Base-by-base conservation (phyloP, 208 protist species). In the Porcisia deanei region DNA sequence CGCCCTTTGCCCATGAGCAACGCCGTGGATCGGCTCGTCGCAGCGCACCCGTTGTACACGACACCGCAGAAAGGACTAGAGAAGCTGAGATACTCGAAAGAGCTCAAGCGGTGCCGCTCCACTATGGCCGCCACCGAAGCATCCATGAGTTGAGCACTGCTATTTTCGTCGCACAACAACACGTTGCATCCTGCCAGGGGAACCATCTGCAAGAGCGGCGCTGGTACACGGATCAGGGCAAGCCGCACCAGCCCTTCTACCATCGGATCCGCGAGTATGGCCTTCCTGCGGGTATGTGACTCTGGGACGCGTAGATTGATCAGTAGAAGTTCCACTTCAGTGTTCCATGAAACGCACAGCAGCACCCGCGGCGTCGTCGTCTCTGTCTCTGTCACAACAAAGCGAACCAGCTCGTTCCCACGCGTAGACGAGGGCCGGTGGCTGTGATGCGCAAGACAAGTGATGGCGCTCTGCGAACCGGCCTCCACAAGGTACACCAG, bases 261-360 rank as follows among this genome's bases (percentile, higher is more conserved):
- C n/a, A 68, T 41, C 34, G 66, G 66, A 37, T 73, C 71, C 22
- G 34, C 53, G 49, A 25, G 41, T 37, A 41, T 37, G 18, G 63
- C 16, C 12, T 6, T 71, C 43, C 49, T 25, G 49, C 34, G 2
- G 49, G 3, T 41, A 55, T 22, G 41, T 12, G 41, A 20, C n/a
- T 64, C 76, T 4, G 75, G 57, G 8, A 79, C 8, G 76, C 82
- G 73, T 52, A 83, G 74, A 52, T 77, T 76, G 14, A 95, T 34
- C 8, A 79, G 82, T 53, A 89, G 86, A 16, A 93, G 60, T 60
- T 95, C 87, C 4, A 95, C 53, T 74, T 89, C 83, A 0, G 81
- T 85, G 59, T 86, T 83, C 85, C 83, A 92, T 59, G 83, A 81
- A 0, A 88, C 80, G 73, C 88, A 95, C 18, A 95, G 63, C 49